Evolutionary conservation across 1,284 basidiomycete genomes (phyloP).

Genomic region (Gymnopus androsaceus): DNA sequence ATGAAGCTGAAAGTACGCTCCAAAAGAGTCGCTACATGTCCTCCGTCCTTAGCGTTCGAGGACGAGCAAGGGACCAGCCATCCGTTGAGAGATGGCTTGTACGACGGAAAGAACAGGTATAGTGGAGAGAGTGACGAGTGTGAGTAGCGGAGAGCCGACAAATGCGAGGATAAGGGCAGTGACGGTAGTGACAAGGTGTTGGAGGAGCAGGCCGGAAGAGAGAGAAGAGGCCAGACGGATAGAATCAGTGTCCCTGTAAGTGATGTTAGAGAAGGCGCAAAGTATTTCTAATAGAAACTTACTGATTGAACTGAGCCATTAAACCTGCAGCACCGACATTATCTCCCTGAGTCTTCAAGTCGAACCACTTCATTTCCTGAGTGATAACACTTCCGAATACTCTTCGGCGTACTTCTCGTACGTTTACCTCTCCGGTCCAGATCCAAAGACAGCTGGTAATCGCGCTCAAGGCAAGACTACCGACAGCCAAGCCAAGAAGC

Average conservation of each 20-base stretch:
- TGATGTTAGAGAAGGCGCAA: conserved; percentile 1
- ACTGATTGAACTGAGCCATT: conserved; percentile 94
- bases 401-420: conserved; percentile 64
- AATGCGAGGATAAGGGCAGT: conserved; percentile 85
- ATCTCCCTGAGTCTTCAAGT: conserved; percentile 71
- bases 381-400: conserved; percentile 73
- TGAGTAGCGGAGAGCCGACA: conserved; percentile 77
- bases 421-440: conserved; percentile 82
- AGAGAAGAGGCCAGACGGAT: conserved; percentile 84
- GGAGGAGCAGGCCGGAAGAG: conserved; percentile 76
- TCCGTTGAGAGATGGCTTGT: conserved; percentile 72
- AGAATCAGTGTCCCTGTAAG: conserved; percentile 87
- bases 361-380: conserved; percentile 88
- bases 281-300: conserved; percentile 25
- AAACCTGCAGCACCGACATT: conserved; percentile 84
- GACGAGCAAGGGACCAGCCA: conserved; percentile 68
- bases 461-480: conserved; percentile 74
- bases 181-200: conserved; percentile 80
- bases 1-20: conserved; percentile 82
- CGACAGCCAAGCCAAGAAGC: conserved; percentile 72
- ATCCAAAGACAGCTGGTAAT: conserved; percentile 84
- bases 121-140: conserved; percentile 89
- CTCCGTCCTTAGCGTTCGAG: conserved; percentile 69
- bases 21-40: conserved; percentile 75
- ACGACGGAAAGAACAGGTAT: conserved; percentile 83